Evolutionary conservation across 1,284 basidiomycete genomes (phyloP).

Genomic region (Golubevia pallescens): DNA sequence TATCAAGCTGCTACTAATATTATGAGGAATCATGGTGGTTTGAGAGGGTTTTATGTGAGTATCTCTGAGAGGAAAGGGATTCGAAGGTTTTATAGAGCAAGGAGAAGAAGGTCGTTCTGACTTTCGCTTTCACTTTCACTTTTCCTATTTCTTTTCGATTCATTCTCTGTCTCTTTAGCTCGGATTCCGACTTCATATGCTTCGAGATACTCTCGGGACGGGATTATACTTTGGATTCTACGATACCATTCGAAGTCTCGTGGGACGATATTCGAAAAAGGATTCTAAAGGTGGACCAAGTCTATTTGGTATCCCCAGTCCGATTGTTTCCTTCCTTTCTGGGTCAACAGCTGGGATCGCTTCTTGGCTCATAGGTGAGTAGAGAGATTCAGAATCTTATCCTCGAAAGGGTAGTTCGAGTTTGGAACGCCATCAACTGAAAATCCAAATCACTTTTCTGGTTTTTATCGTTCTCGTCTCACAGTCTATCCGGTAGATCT

Average conservation of each 20-base stretch:
- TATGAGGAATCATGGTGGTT: constrained; percentile 45
- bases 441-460: not conserved
- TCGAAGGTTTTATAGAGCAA: too few relatives aligned
- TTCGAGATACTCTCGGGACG: not conserved
- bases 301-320: constrained; percentile 39
- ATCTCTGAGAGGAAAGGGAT: constrained; percentile 25
- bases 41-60: constrained; percentile 60
- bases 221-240: constrained; percentile 61
- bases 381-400: not conserved
- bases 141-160: too few relatives aligned
- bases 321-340: constrained; percentile 54
- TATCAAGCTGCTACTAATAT: constrained; percentile 54
- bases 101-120: too few relatives aligned
- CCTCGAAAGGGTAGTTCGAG: not conserved
- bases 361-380: constrained; percentile 41
- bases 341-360: constrained; percentile 55
- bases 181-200: not conserved
- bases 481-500: constrained; percentile 57
- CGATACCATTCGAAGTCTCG: constrained; percentile 46
- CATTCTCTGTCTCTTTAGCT: not conserved
- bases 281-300: constrained; percentile 12
- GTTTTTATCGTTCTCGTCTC: not conserved
- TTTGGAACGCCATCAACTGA: too few relatives aligned
- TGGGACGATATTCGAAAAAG: constrained; percentile 31
- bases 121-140: not conserved